Evolutionary conservation across 257 asterid genomes (phyloP), one percentile per base, ranked within the genome.

Genomic region (Solanum pennellii): DNA sequence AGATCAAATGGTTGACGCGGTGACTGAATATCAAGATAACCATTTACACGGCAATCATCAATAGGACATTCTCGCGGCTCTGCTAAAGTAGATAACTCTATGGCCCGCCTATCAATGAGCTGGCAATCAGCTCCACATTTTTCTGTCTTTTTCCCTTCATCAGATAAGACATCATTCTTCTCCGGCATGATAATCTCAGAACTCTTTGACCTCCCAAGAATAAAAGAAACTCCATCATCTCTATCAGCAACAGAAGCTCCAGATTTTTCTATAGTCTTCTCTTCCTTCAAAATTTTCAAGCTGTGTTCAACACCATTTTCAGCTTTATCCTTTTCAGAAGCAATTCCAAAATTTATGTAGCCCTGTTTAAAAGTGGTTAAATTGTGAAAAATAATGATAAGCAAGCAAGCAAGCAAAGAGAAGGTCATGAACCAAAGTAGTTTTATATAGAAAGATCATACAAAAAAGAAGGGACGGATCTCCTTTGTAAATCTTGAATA

Each of bases 321-420:
- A 37, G 89, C 91, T 89, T 91, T 93, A 71, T 88, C 91, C 91
- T 94, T 95, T 88, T 86, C 92, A 75, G 94, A 94, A 90, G 98
- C 96, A 90, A 95, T 95, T 82, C 99, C 99, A 91, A 92, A 95
- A 92, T 97, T 97, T 91, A 97, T 94, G 87, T 94, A 93, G 76
- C 99, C 99, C 99, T 97, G 95, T 87, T 76, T 59, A 90, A 74
- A 73, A 71, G 74, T 18, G 47, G 89, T 68, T 59, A 69, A 82
- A 73, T 83, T 56, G 73, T 72, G 89, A 89, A 88, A 87, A 69
- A 82, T 41, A 87, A 33, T 79, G 72, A 80, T 76, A 71, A 74
- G 45, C 75, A 45, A 83, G 42, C 75, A 44, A 83, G 42, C 85
- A 42, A 85, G 29, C 68, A 49, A 86, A 84, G 86, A 79, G 69